Conservation (phyloP, 2,329 filamentous ascomycete species). For the Hawksworthiomyces lignivorus region DNA sequence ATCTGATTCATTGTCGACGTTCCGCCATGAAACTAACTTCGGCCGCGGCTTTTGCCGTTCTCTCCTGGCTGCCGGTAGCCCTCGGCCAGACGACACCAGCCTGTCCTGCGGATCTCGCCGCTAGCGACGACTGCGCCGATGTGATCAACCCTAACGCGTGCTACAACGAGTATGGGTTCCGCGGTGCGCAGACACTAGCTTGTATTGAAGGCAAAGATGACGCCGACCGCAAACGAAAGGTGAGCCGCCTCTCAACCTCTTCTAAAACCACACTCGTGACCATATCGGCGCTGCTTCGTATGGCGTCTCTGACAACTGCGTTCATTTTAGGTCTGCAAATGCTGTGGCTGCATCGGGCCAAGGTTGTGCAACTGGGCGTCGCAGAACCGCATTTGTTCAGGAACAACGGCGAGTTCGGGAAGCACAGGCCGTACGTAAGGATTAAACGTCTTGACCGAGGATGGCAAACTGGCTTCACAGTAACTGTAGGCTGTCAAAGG, state of each 20-base stretch:
- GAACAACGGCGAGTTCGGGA: not conserved
- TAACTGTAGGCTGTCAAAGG: too few species aligned
- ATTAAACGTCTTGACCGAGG: too few species aligned
- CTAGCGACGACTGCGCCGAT: slow-evolving; percentile 29
- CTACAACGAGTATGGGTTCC: slow-evolving; percentile 32
- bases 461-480: too few species aligned
- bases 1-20: too few species aligned
- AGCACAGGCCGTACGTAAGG: too few species aligned
- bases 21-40: too few species aligned
- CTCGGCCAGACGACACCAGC: slow-evolving; percentile 21
- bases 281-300: too few species aligned
- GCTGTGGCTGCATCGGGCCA: slow-evolving; percentile 28
- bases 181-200: slow-evolving; percentile 23
- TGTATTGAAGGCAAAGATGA: slow-evolving; percentile 29
- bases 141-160: slow-evolving; percentile 33
- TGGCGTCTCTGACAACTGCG: not conserved
- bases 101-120: slow-evolving; percentile 27
- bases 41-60: slow-evolving; percentile 12
- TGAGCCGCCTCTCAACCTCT: slow-evolving; percentile 4
- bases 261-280: not conserved
- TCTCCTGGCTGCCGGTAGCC: slow-evolving; percentile 17
- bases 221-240: slow-evolving; percentile 26
- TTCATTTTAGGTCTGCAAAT: slow-evolving; percentile 26
- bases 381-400: slow-evolving; percentile 11
- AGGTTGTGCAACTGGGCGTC: slow-evolving; percentile 30